phyloP scores from a whole-genome alignment of 108 stramenopile genomes.

The Nitzschia inconspicua region DNA sequence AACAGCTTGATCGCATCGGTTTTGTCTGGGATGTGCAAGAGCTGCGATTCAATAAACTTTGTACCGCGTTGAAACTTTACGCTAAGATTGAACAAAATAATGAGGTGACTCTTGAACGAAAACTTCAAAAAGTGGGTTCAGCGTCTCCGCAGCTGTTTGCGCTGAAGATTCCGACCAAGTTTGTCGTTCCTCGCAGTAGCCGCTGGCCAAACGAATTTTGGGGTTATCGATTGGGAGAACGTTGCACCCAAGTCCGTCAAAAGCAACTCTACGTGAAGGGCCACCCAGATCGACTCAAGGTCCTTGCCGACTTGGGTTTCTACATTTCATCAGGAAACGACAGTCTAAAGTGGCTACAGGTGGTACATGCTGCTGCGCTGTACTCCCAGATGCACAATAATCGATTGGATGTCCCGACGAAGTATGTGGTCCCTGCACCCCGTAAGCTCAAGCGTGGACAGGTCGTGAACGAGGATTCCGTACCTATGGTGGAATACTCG shows the following conservation, averaged over 20 bases:
- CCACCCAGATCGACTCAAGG: conserved; percentile 44
- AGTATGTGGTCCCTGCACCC: conserved; percentile 64
- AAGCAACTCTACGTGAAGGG: conserved; percentile 78
- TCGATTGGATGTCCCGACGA: conserved; percentile 57
- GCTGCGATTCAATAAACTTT: conserved; percentile 51
- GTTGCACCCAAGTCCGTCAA: conserved; percentile 73
- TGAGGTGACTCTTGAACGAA: neutral
- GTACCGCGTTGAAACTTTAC: conserved; percentile 47
- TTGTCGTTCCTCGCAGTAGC: conserved; percentile 53
- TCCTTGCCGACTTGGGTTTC: conserved; percentile 70
- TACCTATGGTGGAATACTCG: no score
- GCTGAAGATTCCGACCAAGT: conserved; percentile 60
- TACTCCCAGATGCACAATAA: conserved; percentile 74
- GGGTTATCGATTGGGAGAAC: conserved; percentile 75
- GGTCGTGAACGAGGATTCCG: no score
- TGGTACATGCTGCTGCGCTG: conserved; percentile 83
- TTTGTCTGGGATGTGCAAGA: conserved; percentile 80
- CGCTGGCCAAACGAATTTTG: conserved; percentile 69
- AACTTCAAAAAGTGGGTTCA: neutral
- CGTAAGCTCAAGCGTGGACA: no score
- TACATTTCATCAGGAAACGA: conserved; percentile 47
- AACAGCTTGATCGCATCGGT: conserved; percentile 62
- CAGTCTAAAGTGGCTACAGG: conserved; percentile 69
- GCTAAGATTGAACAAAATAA: conserved; percentile 32
- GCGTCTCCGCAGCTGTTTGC: conserved; percentile 6